Evolutionary conservation across 2,329 filamentous ascomycete species (phyloP).

Genomic region (Pezicula rhizophila): DNA sequence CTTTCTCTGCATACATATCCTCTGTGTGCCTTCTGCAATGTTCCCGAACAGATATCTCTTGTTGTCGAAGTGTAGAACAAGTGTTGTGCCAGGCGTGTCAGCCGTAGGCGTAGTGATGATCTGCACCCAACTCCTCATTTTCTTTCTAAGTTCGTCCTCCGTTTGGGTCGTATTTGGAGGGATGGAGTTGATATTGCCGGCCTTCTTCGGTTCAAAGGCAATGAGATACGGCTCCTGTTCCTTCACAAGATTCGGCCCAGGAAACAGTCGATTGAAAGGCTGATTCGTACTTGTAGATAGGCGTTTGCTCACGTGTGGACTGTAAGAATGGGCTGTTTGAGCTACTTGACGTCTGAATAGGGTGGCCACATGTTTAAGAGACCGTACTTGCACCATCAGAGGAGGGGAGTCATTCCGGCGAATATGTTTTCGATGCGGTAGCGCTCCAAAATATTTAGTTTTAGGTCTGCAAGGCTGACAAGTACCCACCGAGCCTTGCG

Average conservation of each 20-base stretch:
- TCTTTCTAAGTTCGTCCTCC: constrained; percentile 2
- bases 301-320: no score
- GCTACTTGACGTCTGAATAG: no score
- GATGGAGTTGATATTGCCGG: constrained; percentile 2
- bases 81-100: constrained; percentile 75
- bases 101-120: constrained; percentile 77
- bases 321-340: no score
- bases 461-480: no score
- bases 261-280: neutral
- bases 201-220: constrained; percentile 4
- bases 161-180: constrained; percentile 2
- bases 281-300: neutral
- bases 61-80: constrained; percentile 75
- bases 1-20: constrained; percentile 57
- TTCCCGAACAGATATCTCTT: constrained; percentile 83
- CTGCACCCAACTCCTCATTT: constrained; percentile 70
- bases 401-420: no score
- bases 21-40: constrained; percentile 77
- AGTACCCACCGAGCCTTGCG: no score
- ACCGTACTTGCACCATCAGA: no score
- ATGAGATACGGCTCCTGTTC: neutral
- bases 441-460: no score
- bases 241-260: no score
- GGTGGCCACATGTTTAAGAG: no score
- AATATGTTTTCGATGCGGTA: no score